Evolutionary conservation across 805 yeast species (phyloP), one percentile per base, ranked within the genome.

Genomic region (Clavispora fructus): DNA sequence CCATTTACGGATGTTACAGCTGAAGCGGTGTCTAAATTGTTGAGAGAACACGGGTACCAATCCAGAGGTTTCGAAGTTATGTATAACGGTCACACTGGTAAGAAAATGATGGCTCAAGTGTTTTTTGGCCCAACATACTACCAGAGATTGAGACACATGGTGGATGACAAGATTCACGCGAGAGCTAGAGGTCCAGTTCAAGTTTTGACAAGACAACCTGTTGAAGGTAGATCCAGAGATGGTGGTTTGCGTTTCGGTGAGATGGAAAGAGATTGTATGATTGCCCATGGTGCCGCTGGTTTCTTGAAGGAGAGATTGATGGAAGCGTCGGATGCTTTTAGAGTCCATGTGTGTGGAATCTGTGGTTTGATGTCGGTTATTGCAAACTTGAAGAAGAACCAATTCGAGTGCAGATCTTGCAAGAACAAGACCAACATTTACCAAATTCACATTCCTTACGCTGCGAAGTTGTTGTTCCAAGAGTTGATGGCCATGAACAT

Each of bases 251-350:
- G 99, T 71, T 91, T 92, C 80, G 99, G 99, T 63, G 99, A 92
- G 71, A 94, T 94, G 99, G 99, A 94, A 73, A 88, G 99, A 76
- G 99, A 94, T 78, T 94, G 99, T 85, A 92, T 94, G 97, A 94
- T 94, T 77, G 99, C 99, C 2, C 98, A 94, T 65, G 99, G 99
- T 67, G 98, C 97, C 12, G 97, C 99, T 4, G 95, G 97, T 7
- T 92, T 94, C 76, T 79, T 94, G 74, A 90, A 92, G 69, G 99
- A 94, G 73, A 80, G 99, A 67, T 76, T 94, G 67, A 92, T 94
- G 97, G 98, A 94, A 69, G 97, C 97, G 11, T 92, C 98, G 0
- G 99, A 94, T 74, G 97, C 98, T 1, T 94, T 94, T 77, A 80
- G 98, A 69, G 98, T 94, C 38, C 98, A 94, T 65, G 85, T 94